phyloP scores from a whole-genome alignment of 2,329 filamentous ascomycete species.

The Arthrobotrys pseudoclavata region DNA sequence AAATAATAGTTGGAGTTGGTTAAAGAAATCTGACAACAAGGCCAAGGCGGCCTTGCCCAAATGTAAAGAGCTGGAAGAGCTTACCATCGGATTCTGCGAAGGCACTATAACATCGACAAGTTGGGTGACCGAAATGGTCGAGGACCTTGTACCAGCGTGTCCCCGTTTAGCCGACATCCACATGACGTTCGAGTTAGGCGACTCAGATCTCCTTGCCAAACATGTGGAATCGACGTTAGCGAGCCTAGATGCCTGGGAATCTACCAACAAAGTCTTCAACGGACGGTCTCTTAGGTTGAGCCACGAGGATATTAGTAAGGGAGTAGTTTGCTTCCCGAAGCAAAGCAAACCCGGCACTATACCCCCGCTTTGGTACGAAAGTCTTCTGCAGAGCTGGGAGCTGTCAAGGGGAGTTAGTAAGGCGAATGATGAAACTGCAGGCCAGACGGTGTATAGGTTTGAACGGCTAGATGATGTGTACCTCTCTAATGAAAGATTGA shows the following conservation, averaged over 20 bases:
- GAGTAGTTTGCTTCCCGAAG: slow-evolving; percentile 36
- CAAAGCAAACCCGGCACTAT: slow-evolving; percentile 8
- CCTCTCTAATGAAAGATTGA: slow-evolving; percentile 27
- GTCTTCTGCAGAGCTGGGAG: slow-evolving; percentile 41
- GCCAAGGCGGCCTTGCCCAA: slow-evolving; percentile 35
- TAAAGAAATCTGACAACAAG: slow-evolving; percentile 9
- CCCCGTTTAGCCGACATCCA: slow-evolving; percentile 26
- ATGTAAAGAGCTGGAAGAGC: slow-evolving; percentile 33
- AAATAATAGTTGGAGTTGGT: slow-evolving; percentile 39
- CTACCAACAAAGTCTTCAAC: slow-evolving; percentile 25
- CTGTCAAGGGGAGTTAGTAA: not conserved
- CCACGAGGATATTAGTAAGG: slow-evolving; percentile 39
- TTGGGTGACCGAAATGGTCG: slow-evolving; percentile 38
- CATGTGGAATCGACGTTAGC: slow-evolving; percentile 1
- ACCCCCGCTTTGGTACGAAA: slow-evolving; percentile 51
- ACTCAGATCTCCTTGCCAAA: not conserved
- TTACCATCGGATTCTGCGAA: slow-evolving; percentile 48
- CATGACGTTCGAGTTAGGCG: slow-evolving; percentile 30
- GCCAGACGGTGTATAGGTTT: slow-evolving; percentile 25
- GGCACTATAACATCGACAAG: slow-evolving; percentile 11
- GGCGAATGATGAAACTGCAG: not conserved
- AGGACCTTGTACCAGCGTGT: slow-evolving; percentile 33
- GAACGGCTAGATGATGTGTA: slow-evolving; percentile 38
- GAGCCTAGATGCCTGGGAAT: slow-evolving; percentile 17
- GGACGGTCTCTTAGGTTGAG: slow-evolving; percentile 27